Evolutionary conservation across 1,284 basidiomycete genomes (phyloP), one percentile per base, ranked within the genome.

Genomic region (Boletellus sp.): DNA sequence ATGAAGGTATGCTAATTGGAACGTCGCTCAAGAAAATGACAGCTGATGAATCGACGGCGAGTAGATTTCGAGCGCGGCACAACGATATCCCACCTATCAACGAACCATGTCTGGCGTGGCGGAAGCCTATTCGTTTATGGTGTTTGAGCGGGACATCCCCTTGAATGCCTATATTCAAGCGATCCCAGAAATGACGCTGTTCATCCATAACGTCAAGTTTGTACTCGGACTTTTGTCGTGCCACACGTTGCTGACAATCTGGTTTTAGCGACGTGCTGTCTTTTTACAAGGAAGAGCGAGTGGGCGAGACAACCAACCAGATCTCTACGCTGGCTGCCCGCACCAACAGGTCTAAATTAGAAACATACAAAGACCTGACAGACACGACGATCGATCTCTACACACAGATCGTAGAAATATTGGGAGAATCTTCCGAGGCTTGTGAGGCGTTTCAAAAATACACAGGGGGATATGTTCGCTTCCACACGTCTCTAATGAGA

Each of bases 201-300:
- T 56, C 45, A 50, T 63, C 17, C 52, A 59, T 36, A 42, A 60
- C 34, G 40, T 46, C 14, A 66, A 67, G 66, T 66, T 22, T 27
- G 61, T 54, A 6, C 17, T 8, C 6, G n/a, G 5, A 17, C 13
- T 19, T 33, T 4, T n/a, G 19, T 10, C 8, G 6, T 10, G 11
- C 7, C 21, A 8, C n/a, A 10, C n/a, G 27, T 8, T n/a, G 16
- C 8, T 17, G n/a, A 23, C 13, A 8, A n/a, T 9, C 22, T 19
- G n/a, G n/a, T n/a, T 9, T 23, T 11, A 69, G 67, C 33, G 68
- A 71, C 44, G 50, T 69, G 10, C 46, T 69, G 0, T 70, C 69
- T 0, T 71, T 68, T 32, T 69, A 66, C 49, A 69, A 69, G 47
- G 68, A 69, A 50, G 68, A 69, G 42, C 26, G 60, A 0, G 56